phyloP scores from a whole-genome alignment of 257 asterid genomes.

The Nicotiana paniculata region DNA sequence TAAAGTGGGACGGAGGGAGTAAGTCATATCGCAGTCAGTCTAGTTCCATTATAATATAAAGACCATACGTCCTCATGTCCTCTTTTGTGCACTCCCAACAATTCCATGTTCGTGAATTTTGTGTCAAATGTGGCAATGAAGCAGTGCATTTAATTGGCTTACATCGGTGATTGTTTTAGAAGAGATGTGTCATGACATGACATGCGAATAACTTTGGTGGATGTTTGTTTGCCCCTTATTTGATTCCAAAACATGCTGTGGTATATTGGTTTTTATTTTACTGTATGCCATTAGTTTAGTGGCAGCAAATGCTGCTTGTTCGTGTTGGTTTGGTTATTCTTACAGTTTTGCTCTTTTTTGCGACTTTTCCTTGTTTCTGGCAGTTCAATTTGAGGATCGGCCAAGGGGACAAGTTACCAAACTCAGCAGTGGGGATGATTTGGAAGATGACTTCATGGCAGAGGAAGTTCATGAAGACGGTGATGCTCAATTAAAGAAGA shows the following conservation, averaged over 20 bases:
- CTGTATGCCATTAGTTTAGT: neutral
- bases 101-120: neutral
- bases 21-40: neutral
- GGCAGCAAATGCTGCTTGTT: neutral
- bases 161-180: neutral
- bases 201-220: neutral
- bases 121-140: neutral
- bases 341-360: neutral
- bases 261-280: neutral
- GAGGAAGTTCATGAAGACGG: slow-evolving; percentile 15
- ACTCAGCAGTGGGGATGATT: slow-evolving; percentile 80
- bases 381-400: slow-evolving; percentile 39
- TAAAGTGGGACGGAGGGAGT: too few species aligned
- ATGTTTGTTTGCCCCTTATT: neutral
- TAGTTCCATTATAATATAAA: neutral
- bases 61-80: neutral
- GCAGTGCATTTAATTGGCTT: neutral
- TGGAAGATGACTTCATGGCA: slow-evolving; percentile 71
- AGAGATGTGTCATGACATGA: neutral
- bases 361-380: neutral
- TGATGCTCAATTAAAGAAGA: slow-evolving; percentile 32
- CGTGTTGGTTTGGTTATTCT: neutral
- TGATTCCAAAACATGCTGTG: neutral
- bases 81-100: neutral
- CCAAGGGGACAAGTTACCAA: slow-evolving; percentile 51